These are phyloP conservation scores for Acacia concinna DNA, from an alignment of 331 rosid species.

Conservation along the genomic window DNA sequence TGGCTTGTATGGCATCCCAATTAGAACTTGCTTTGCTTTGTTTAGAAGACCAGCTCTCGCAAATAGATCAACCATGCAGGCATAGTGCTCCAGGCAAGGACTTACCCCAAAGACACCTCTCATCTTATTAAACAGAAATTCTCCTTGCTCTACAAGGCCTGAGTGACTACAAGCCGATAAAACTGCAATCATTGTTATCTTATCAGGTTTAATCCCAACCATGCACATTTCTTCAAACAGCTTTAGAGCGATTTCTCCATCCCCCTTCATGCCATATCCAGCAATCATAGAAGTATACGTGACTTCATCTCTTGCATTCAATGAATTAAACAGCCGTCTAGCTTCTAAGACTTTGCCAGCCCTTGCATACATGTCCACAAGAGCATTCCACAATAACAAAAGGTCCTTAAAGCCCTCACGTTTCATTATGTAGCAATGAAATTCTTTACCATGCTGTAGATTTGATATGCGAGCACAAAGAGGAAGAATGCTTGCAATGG, in stretches of 20 bases:
- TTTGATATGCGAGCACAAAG: constrained; percentile 62
- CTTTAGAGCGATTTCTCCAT: constrained; percentile 65
- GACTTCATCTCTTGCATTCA: constrained; percentile 71
- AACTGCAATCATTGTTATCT: constrained; percentile 76
- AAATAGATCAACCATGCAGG: constrained; percentile 83
- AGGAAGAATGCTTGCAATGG: constrained; percentile 79
- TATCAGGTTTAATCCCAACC: constrained; percentile 67
- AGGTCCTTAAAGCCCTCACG: constrained; percentile 46
- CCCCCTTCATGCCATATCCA: constrained; percentile 85
- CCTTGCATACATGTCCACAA: constrained; percentile 88
- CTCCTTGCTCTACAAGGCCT: constrained; percentile 65
- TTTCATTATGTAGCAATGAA: constrained; percentile 79
- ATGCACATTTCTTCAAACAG: constrained; percentile 76
- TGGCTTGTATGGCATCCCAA: constrained; percentile 79
- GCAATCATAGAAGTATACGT: constrained; percentile 83
- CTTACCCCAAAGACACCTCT: constrained; percentile 42
- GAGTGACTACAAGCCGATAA: constrained; percentile 92
- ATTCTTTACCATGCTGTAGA: constrained; percentile 88
- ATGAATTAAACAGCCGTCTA: constrained; percentile 65
- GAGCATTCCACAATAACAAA: constrained; percentile 74
- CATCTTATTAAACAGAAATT: constrained; percentile 62
- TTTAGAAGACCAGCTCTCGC: constrained; percentile 87
- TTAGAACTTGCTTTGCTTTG: constrained; percentile 64
- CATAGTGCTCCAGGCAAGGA: constrained; percentile 71
- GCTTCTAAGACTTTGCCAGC: constrained; percentile 80